phyloP scores from a whole-genome alignment of 169 alveolate genomes.

The Haemoproteus tartakovskyi region DNA sequence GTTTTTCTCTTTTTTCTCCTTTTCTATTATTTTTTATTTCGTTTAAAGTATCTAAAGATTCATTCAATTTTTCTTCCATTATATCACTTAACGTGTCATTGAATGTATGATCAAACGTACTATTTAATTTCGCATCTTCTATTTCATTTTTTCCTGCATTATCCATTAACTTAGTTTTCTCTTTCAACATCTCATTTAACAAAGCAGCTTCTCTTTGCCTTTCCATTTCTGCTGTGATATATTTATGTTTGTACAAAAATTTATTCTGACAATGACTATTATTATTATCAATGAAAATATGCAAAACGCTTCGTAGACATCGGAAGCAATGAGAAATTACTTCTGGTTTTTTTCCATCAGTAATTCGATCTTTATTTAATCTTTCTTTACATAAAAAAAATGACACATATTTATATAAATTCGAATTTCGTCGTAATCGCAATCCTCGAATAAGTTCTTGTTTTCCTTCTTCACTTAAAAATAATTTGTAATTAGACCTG shows the following conservation, averaged over 20 bases:
- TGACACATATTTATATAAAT: conserved; percentile 62
- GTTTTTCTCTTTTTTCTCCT: too few species aligned
- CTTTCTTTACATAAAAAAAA: conserved; percentile 66
- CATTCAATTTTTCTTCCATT: too few species aligned
- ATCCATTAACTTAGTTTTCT: not conserved
- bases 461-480: conserved; percentile 63
- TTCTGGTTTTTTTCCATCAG: conserved; percentile 59
- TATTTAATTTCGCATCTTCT: too few species aligned
- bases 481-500: conserved; percentile 50
- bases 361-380: conserved; percentile 46
- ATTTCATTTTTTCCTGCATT: too few species aligned
- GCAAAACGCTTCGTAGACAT: conserved; percentile 63
- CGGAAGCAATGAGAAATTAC: conserved; percentile 53
- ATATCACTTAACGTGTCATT: too few species aligned
- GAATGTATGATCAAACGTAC: too few species aligned
- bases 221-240: conserved; percentile 56
- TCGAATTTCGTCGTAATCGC: conserved; percentile 55
- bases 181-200: conserved; percentile 30
- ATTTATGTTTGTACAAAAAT: conserved; percentile 6
- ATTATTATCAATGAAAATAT: conserved; percentile 35
- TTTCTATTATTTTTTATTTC: too few species aligned
- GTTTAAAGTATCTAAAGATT: too few species aligned
- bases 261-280: conserved; percentile 1
- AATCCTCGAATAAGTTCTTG: conserved; percentile 52
- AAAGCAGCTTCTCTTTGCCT: conserved; percentile 1